Percentiles rank a stretch among this genome's conserved stretches.
These are phyloP conservation scores for Neofusicoccum parvum DNA, from an alignment of 2,329 filamentous ascomycete genomes.

Conservation along the genomic window DNA sequence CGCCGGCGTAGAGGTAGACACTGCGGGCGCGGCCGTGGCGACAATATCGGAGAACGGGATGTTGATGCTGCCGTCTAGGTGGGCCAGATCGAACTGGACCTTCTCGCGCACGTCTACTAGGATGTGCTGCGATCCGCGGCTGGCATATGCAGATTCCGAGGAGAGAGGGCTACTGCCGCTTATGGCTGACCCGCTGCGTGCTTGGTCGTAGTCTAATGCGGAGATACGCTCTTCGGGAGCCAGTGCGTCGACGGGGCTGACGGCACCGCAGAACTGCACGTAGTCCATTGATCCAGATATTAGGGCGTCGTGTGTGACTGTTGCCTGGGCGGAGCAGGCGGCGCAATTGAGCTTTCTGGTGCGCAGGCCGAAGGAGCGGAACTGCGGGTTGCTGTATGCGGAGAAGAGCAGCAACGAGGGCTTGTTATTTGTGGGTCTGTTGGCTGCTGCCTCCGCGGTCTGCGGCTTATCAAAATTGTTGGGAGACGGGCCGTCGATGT, in stretches of 20 bases:
- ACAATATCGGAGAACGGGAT: constrained; percentile 64
- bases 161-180: neutral
- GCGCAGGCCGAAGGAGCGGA: constrained; percentile 76
- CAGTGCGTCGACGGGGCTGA: constrained; percentile 59
- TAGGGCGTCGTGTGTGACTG: constrained; percentile 65
- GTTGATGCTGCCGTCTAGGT: constrained; percentile 74
- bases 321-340: constrained; percentile 68
- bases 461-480: constrained; percentile 32
- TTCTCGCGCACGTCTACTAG: constrained; percentile 83
- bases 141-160: neutral
- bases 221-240: constrained; percentile 67
- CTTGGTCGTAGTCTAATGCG: constrained; percentile 51
- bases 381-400: constrained; percentile 57
- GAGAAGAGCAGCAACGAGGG: constrained; percentile 58
- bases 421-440: constrained; percentile 26
- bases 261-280: constrained; percentile 77
- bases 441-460: constrained; percentile 29
- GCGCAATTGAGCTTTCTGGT: constrained; percentile 70
- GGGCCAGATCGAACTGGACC: constrained; percentile 81
- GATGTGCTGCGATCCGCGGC: constrained; percentile 38
- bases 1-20: neutral
- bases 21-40: constrained; percentile 27
- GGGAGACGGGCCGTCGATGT: neutral
- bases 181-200: constrained; percentile 25
- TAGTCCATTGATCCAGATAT: constrained; percentile 74